Base-by-base conservation (phyloP, 129 eudicot genomes). In the Scalesia atractyloides region DNA sequence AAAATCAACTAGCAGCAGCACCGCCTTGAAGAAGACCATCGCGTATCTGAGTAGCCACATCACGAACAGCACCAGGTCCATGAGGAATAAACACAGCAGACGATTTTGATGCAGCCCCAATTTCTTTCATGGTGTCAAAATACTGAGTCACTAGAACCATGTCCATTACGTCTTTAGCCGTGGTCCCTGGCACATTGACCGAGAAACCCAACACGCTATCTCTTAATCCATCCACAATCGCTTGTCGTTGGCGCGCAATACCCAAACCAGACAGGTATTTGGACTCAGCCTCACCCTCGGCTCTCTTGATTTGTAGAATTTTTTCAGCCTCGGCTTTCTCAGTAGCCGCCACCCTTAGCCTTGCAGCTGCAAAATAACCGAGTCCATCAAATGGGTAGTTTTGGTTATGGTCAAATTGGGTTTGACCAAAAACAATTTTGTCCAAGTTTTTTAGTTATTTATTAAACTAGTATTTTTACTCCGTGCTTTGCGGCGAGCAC, bases 251-350 rank as follows among this genome's bases (percentile, higher is more conserved):
- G 24, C 97, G 97, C 20, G 97, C 97, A 59, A 91, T 88, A 73
- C 97, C 96, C 81, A 91, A 54, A 14, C 97, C 97, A 1, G 96
- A 84, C 14, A 91, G 87, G 68, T 88, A 88, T 66, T 91, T 91
- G 1, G 96, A 74, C 72, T 91, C 97, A 0, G 96, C 97, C 84
- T 91, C 97, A 20, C 97, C 97, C 81, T 91, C 97, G 11, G 97
- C 97, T 69, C 90, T 64, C 81, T 91, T 91, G 9, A 91, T 86
- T 70, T 91, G 97, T 17, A 91, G 77, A 24, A 91, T 91, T 49
- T 91, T 91, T 68, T 91, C 97, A 18, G 97, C 97, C 79, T 91
- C 97, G 0, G 96, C 97, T 82, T 91, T 91, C 65, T 91, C 97
- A 70, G 81, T 86, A 39, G 96, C 96, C 37, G 97, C 97, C 84